These are phyloP conservation scores for Chaetomium cochliodes DNA, from an alignment of 495 filamentous ascomycete genomes.

Conservation along the genomic window DNA sequence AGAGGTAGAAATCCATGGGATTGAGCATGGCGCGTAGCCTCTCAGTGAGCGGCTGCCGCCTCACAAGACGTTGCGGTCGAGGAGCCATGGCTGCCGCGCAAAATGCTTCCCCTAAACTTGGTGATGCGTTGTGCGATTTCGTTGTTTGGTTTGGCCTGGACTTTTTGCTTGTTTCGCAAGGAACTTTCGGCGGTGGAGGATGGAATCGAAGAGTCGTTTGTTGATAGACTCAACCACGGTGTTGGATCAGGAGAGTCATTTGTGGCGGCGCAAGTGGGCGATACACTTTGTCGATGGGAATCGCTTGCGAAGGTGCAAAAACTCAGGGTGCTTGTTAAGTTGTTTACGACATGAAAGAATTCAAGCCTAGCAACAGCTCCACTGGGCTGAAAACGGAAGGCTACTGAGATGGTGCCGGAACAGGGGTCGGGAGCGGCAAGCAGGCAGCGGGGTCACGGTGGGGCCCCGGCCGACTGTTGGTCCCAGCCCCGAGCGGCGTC, in stretches of 20 bases:
- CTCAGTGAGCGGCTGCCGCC: constrained; percentile 70
- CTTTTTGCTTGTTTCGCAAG: neutral
- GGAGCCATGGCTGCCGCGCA: constrained; percentile 37
- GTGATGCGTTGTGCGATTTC: neutral
- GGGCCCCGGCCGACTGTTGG: constrained; percentile 16
- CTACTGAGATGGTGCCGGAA: neutral
- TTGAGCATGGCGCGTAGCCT: constrained; percentile 77
- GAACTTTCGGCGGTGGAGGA: neutral
- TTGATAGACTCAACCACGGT: constrained; percentile 6
- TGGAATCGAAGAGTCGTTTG: neutral
- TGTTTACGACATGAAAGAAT: constrained; percentile 21
- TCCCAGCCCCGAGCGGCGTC: constrained; percentile 24
- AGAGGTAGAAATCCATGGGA: constrained; percentile 82
- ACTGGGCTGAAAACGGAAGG: constrained; percentile 9
- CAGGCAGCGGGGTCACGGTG: constrained; percentile 4
- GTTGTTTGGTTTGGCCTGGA: neutral
- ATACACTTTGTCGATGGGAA: constrained; percentile 1
- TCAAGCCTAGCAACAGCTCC: constrained; percentile 13
- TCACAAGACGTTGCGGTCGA: constrained; percentile 62
- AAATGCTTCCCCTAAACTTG: neutral
- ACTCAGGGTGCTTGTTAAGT: constrained; percentile 15
- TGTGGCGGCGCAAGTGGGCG: neutral
- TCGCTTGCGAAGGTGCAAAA: constrained; percentile 4
- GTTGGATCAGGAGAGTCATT: neutral
- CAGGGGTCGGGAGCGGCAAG: constrained; percentile 3